phyloP scores from a whole-genome alignment of 2,329 filamentous ascomycete species.

The Seiridium unicorne region DNA sequence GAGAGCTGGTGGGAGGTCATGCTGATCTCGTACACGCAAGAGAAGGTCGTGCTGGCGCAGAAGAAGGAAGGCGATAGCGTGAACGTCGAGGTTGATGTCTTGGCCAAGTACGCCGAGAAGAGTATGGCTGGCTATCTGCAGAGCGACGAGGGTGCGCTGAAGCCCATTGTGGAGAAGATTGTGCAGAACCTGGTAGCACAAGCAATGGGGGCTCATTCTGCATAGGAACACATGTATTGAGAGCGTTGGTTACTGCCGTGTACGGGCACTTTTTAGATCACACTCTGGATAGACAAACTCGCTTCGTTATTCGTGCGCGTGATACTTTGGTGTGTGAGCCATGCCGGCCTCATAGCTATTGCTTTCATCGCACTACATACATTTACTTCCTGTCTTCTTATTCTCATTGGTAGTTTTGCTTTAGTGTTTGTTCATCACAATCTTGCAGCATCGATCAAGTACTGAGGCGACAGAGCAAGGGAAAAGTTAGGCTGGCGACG shows the following conservation, averaged over 20 bases:
- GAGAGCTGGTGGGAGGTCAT: slow-evolving; percentile 92
- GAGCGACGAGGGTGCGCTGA: slow-evolving; percentile 40
- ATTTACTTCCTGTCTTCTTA: no score
- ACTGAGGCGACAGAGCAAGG: neutral
- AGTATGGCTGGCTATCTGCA: slow-evolving; percentile 76
- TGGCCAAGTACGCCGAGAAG: slow-evolving; percentile 86
- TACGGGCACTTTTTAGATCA: neutral
- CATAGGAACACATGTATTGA: neutral
- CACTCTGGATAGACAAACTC: neutral
- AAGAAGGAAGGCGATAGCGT: slow-evolving; percentile 81
- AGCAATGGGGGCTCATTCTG: slow-evolving; percentile 43
- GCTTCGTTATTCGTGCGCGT: no score
- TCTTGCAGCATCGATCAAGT: neutral
- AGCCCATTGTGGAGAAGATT: slow-evolving; percentile 67
- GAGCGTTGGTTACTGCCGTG: neutral
- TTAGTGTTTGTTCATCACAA: no score
- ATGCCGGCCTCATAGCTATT: no score
- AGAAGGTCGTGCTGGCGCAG: slow-evolving; percentile 77
- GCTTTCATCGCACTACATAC: no score
- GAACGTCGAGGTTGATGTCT: slow-evolving; percentile 91
- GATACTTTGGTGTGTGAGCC: no score
- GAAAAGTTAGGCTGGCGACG: neutral
- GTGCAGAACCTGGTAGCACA: slow-evolving; percentile 74
- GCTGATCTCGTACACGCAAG: slow-evolving; percentile 95
- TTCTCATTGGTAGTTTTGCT: no score